These are phyloP conservation scores for Phialophora verrucosa DNA, from an alignment of 2,329 filamentous ascomycete species.

Conservation along the genomic window DNA sequence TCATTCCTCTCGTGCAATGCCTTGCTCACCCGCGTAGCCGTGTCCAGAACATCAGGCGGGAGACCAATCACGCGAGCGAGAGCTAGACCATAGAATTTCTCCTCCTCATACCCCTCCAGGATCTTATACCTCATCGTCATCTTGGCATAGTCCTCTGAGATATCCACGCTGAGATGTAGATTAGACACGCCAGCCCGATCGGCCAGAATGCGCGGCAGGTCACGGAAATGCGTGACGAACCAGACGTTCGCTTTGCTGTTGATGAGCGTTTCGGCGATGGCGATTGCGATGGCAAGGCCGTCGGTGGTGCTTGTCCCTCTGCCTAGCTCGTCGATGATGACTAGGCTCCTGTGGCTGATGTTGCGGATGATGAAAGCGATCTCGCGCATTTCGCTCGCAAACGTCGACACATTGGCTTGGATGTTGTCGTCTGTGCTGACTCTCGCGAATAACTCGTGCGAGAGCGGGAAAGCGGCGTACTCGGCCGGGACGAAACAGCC, in stretches of 20 bases:
- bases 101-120: slow-evolving; percentile 70
- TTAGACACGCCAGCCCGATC: slow-evolving; percentile 81
- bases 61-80: slow-evolving; percentile 77
- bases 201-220: slow-evolving; percentile 76
- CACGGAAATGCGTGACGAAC: slow-evolving; percentile 92
- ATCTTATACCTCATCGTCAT: slow-evolving; percentile 92
- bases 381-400: slow-evolving; percentile 93
- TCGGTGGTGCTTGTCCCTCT: slow-evolving; percentile 88
- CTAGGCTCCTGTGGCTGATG: slow-evolving; percentile 75
- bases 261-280: slow-evolving; percentile 86
- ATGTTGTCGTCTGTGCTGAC: slow-evolving; percentile 86
- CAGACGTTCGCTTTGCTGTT: slow-evolving; percentile 79
- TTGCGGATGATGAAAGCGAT: slow-evolving; percentile 91
- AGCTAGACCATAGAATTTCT: slow-evolving; percentile 81
- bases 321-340: slow-evolving; percentile 90
- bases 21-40: slow-evolving; percentile 70
- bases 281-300: slow-evolving; percentile 85
- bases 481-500: slow-evolving; percentile 87
- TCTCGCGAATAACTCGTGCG: slow-evolving; percentile 83
- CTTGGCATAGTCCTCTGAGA: slow-evolving; percentile 50
- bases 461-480: slow-evolving; percentile 80
- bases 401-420: slow-evolving; percentile 90
- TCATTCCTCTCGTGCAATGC: slow-evolving; percentile 65
- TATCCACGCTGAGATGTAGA: slow-evolving; percentile 77
- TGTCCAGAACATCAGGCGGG: slow-evolving; percentile 68